Evolutionary conservation across 1,139 yeast genomes (phyloP).

Genomic region (Candida neerlandica): DNA sequence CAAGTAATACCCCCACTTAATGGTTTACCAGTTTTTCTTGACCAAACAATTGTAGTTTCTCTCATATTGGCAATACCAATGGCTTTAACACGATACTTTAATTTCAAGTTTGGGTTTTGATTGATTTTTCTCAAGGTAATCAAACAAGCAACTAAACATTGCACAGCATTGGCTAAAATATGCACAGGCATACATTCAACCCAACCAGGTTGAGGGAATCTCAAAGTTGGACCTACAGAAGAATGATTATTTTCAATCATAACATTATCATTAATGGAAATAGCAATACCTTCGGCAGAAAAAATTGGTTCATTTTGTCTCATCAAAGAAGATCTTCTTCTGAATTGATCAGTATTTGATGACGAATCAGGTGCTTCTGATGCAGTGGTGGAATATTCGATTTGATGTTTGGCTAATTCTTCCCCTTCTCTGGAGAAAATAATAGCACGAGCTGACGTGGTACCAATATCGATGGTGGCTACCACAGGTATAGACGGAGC

Average conservation of each 20-base stretch:
- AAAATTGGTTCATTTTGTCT: slow-evolving; percentile 61
- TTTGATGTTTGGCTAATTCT: slow-evolving; percentile 86
- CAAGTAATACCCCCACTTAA: slow-evolving; percentile 89
- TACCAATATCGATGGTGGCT: slow-evolving; percentile 87
- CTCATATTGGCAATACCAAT: slow-evolving; percentile 95
- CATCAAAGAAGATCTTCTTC: slow-evolving; percentile 52
- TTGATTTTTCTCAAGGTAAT: slow-evolving; percentile 60
- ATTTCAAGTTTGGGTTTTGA: slow-evolving; percentile 49
- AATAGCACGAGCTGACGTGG: slow-evolving; percentile 92
- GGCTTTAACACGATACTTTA: slow-evolving; percentile 58
- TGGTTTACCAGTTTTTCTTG: slow-evolving; percentile 79
- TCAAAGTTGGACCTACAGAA: slow-evolving; percentile 65
- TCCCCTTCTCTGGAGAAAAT: slow-evolving; percentile 72
- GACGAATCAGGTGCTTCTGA: slow-evolving; percentile 52
- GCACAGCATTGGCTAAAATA: slow-evolving; percentile 79
- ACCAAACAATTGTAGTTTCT: slow-evolving; percentile 93
- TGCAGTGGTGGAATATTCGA: slow-evolving; percentile 82
- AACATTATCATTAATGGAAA: slow-evolving; percentile 56
- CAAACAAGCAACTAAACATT: slow-evolving; percentile 69
- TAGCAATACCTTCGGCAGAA: slow-evolving; percentile 75
- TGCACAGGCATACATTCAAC: slow-evolving; percentile 93
- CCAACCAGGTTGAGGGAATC: slow-evolving; percentile 86
- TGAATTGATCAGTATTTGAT: slow-evolving; percentile 50
- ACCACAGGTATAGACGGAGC: slow-evolving; percentile 53
- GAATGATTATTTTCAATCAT: slow-evolving; percentile 62